Percentiles rank a stretch among this genome's conserved stretches.
These are phyloP conservation scores for Melampsora occidentalis DNA, from an alignment of 1,284 basidiomycete species.

Conservation along the genomic window DNA sequence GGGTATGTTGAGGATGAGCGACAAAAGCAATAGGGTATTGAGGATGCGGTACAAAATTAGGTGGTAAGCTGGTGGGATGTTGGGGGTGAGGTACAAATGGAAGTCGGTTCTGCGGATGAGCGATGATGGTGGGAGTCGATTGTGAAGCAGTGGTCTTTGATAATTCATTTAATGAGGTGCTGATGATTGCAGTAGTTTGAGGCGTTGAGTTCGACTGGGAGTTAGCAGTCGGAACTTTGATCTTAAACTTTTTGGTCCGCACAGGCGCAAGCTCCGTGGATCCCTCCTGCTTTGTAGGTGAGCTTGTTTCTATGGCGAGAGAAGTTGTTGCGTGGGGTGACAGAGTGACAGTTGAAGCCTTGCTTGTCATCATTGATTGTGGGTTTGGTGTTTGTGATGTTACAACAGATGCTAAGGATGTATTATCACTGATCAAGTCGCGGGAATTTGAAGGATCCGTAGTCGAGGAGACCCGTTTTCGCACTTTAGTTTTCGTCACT, in stretches of 20 bases:
- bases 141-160: background rate
- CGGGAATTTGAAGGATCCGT: background rate
- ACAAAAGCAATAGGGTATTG: background rate
- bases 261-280: background rate
- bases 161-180: background rate
- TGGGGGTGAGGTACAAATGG: constrained; percentile 2
- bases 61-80: background rate
- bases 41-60: background rate
- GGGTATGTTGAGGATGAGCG: constrained; percentile 1
- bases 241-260: constrained; percentile 5
- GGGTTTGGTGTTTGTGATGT: background rate
- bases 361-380: background rate
- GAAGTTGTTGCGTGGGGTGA: background rate
- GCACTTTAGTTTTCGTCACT: background rate
- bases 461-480: background rate
- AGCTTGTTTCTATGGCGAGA: background rate
- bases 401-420: background rate
- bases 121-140: too few species aligned
- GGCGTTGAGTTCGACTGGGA: background rate
- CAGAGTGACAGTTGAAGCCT: background rate
- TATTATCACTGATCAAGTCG: background rate
- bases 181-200: background rate
- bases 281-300: background rate
- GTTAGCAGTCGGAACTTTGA: background rate
- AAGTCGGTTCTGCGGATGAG: background rate